Evolutionary conservation across 2,329 filamentous ascomycete species (phyloP), one percentile per base, ranked within the genome.

Genomic region (Aspergillus pseudoviridinutans): DNA sequence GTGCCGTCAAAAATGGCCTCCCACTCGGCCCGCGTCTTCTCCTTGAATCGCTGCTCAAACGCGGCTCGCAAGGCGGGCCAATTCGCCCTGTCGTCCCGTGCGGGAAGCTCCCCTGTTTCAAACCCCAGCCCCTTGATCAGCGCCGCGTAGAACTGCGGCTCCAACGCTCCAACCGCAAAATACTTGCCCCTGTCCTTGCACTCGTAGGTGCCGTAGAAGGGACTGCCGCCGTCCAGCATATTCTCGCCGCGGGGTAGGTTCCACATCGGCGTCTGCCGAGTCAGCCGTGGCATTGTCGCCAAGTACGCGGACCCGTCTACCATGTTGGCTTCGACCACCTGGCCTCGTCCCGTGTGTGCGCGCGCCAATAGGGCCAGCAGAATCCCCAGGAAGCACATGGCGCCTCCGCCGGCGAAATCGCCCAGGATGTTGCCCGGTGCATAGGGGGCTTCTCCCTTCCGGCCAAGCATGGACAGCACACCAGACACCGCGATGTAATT

Each of bases 271-370:
- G 80, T 86, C 69, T 87, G 87, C 60, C 81, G 79, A 28, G 80
- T 80, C 59, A 95, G 78, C 35, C 93, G 81, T 53, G 90, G 87
- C 76, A 93, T 93, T 0, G 87, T 88, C 1, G 88, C 87, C 27
- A 97, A 77, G 73, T 93, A 93, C 38, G 86, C 84, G 24, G 84
- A 85, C 8, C 93, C 93, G 76, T 97, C 93, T 12, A 97, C 93
- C 93, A 97, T 97, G 74, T 96, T 97, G 17, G 90, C 91, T 76
- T 97, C 91, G 8, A 97, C 92, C 12, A 97, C 87, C 76, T 97
- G 93, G 0, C 93, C 93, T 2, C 76, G 78, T 0, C 91, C 91
- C 0, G 80, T 86, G 47, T 74, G 77, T 51, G 81, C 78, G 35
- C 91, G 79, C 14, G 85, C 81, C 9, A 95, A 68, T 58, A 97